Evolutionary conservation across 2,329 filamentous ascomycete genomes (phyloP), one percentile per base, ranked within the genome.

Genomic region (Periconia sp.): DNA sequence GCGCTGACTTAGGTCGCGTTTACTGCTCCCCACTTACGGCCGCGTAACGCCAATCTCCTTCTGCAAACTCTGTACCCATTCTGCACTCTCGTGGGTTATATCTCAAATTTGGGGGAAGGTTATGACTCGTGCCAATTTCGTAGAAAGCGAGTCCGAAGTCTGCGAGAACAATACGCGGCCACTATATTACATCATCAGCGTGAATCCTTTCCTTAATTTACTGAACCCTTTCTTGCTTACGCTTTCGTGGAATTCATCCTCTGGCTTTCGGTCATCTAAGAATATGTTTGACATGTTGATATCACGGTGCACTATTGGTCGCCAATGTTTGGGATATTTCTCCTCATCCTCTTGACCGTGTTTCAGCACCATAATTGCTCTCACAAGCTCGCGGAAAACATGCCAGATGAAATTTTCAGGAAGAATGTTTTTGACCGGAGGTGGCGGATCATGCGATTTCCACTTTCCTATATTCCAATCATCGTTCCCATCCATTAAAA

Each of bases 71-170:
- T 17, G 5, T 9, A 14, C n/a, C n/a, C n/a, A 47, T 18, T n/a
- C 35, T 43, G 37, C 43, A 52, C 23, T 52, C 37, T 35, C 13
- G 15, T 6, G 50, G 50, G 27, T 54, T 53, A 17, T 53, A 45
- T 27, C 41, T 37, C 17, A 41, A 27, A 3, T 41, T 5, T 2
- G 14, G 9, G 14, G 41, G 20, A n/a, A 30, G 23, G n/a, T n/a
- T 18, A 9, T 40, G 40, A 27, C 30, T 40, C 14, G 11, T 35
- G 20, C 41, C 49, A 13, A 53, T 6, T 14, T 48, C 46, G 37
- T 52, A 55, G 40, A 55, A 55, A 6, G 40, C 23, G 8, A 23
- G 41, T 17, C 49, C 53, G 30, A 52, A 52, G 27, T 56, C 49
- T 11, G 43, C 41, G 15, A 49, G 42, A 18, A 56, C 17, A 7